Evolutionary conservation across 352 stramenopile genomes (phyloP), one percentile per base, ranked within the genome.

Genomic region (Globisporangium parvum): DNA sequence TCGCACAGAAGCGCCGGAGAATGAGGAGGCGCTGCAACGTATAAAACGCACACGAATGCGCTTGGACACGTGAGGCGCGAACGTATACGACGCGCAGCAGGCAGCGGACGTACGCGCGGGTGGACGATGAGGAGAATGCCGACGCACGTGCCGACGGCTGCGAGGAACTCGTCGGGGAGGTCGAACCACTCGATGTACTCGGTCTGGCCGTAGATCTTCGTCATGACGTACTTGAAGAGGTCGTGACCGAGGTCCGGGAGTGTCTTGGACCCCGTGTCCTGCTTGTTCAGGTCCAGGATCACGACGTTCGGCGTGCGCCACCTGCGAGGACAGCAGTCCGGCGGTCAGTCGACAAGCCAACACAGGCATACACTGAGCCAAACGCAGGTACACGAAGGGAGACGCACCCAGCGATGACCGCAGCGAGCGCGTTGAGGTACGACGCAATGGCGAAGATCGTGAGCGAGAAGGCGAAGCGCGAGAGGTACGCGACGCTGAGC

Each of bases 401-500:
- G 14, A 62, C 66, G 24, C 59, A 85, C 75, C 85, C 85, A 14
- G 82, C 81, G 44, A 94, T 85, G 33, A 89, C 80, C 6, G 85
- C 80, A 4, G 85, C 85, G 21, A 94, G 60, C 23, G 82, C 86
- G 52, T 94, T 94, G 26, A 94, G 62, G 40, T 94, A 94, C 48
- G 81, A 91, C 15, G 85, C 77, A 26, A 92, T 66, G 54, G 91
- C 89, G 42, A 92, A 68, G 4, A 60, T 75, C 56, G 91, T 67
- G 60, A 94, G 69, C 44, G 85, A 88, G 57, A 93, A 90, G 15
- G 77, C 82, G 35, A 94, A 75, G 3, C 85, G 72, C 35, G 82
- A 93, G 21, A 94, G 70, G 62, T 94, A 94, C 18, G 83, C 79
- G 58, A 83, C 88, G 73, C 82, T 93, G 55, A 93, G 73, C 85